Evolutionary conservation across 2,329 filamentous ascomycete genomes (phyloP), one percentile per base, ranked within the genome.

Genomic region (Arthrobotrys entomopaga): DNA sequence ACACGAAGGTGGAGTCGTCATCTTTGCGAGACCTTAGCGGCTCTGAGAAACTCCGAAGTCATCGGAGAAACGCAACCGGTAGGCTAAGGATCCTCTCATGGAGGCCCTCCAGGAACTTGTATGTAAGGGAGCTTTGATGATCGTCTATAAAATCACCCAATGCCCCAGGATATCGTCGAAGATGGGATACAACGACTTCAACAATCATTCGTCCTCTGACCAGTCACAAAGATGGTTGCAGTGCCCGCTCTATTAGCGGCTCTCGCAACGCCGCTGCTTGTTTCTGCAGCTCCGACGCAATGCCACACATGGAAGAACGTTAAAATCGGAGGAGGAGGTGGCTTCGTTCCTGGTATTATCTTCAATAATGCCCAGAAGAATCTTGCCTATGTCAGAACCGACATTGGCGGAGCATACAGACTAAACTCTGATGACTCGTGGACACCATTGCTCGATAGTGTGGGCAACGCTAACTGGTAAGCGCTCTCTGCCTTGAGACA

Each of bases 361-460:
- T 88, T 87, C 80, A 86, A 87, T 77, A 77, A 78, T 2, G 77
- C 78, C 13, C 77, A 76, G 24, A 81, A 84, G 75, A 85, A 85
- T 3, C 79, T 87, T 5, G 85, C 85, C 1, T 87, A 87, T 76
- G 85, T 84, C 22, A 82, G 86, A 43, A 86, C 86, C 1, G 86
- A 88, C 72, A 87, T 87, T 74, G 86, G 86, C 16, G 86, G 86
- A 7, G 81, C 86, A 10, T 87, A 87, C 80, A 82, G 83, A 70
- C 81, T 87, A 20, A 87, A 87, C 76, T 61, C 81, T 10, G 86
- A 87, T 78, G 85, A 87, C 76, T 84, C 84, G 0, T 87, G 85
- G 85, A 86, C 84, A 1, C 79, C 85, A 19, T 77, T 88, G n/a
- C 84, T 84, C 1, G 86, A 88, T 70, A 81, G 84, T 59, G 80